Evolutionary conservation across 2,329 filamentous ascomycete genomes (phyloP).

Genomic region (Hypoxylon sp.): DNA sequence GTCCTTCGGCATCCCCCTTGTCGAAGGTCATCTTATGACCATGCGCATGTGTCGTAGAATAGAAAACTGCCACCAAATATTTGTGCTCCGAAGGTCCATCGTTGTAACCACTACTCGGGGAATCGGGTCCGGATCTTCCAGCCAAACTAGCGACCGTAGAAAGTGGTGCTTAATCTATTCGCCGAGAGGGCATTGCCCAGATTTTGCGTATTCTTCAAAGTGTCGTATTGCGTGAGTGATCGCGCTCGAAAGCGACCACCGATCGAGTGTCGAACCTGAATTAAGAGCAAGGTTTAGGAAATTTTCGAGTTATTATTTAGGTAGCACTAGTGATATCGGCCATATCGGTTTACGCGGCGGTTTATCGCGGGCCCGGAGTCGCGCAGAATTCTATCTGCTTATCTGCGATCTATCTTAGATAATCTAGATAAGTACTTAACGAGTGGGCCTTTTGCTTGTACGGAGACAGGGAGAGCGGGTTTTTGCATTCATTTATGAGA

Average conservation of each 20-base stretch:
- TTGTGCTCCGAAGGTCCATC: slow-evolving; percentile 48
- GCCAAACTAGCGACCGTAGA: slow-evolving; percentile 17
- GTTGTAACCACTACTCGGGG: slow-evolving; percentile 40
- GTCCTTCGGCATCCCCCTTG: slow-evolving; percentile 65
- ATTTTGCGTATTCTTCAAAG: slow-evolving; percentile 3
- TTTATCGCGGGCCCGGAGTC: slow-evolving; percentile 23
- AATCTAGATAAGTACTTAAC: slow-evolving; percentile 14
- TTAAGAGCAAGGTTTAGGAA: slow-evolving; percentile 14
- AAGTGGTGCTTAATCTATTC: slow-evolving; percentile 22
- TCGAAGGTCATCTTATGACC: slow-evolving; percentile 55
- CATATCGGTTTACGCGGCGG: slow-evolving; percentile 35
- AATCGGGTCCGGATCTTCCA: slow-evolving; percentile 33
- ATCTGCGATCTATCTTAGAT: slow-evolving; percentile 17
- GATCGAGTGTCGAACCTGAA: slow-evolving; percentile 17
- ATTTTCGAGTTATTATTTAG: slow-evolving; percentile 38
- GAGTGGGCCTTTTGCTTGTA: not conserved
- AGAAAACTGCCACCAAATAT: slow-evolving; percentile 42
- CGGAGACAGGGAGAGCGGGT: too few relatives aligned
- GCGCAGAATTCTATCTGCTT: slow-evolving; percentile 8
- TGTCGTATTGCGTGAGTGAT: slow-evolving; percentile 8
- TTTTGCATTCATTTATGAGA: too few relatives aligned
- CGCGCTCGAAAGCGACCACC: slow-evolving; percentile 41
- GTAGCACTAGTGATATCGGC: slow-evolving; percentile 31
- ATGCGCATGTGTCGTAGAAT: slow-evolving; percentile 34
- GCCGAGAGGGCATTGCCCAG: slow-evolving; percentile 18